Conservation (phyloP, 129 eudicot genomes). For the Escallonia herrerae region DNA sequence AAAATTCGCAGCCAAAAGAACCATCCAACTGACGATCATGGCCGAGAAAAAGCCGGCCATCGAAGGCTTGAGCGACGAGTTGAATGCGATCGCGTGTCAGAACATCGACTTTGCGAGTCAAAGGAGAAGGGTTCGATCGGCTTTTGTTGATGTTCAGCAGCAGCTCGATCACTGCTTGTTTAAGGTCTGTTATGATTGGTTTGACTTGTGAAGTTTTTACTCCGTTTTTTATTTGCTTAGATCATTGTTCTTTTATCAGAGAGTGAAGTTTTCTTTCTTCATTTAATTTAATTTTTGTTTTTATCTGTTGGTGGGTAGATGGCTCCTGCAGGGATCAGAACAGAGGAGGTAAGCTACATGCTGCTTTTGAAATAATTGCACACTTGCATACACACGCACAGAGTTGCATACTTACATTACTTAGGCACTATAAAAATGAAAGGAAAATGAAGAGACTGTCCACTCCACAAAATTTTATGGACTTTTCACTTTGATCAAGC, state of each 20-base stretch:
- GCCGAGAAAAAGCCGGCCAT: constrained; percentile 47
- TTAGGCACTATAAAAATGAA: too few species aligned
- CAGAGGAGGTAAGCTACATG: constrained; percentile 62
- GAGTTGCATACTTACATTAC: too few species aligned
- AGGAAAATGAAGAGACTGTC: too few species aligned
- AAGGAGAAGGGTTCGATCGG: constrained; percentile 68
- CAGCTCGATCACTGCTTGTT: constrained; percentile 81
- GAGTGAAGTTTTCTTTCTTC: background rate
- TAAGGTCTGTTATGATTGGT: constrained; percentile 38
- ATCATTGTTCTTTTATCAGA: background rate
- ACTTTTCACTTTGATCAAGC: too few species aligned
- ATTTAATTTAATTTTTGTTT: background rate
- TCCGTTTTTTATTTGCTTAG: background rate
- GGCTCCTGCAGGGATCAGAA: constrained; percentile 77
- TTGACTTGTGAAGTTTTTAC: background rate
- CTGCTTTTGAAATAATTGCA: background rate
- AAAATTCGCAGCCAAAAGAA: constrained; percentile 11
- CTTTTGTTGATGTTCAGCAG: constrained; percentile 65
- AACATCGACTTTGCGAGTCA: constrained; percentile 70
- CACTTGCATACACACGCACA: background rate
- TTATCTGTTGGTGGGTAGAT: constrained; percentile 22
- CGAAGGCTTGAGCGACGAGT: constrained; percentile 68
- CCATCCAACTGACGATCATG: constrained; percentile 18
- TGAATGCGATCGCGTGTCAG: constrained; percentile 62
- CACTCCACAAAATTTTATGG: too few species aligned